Percentiles rank a stretch among this genome's conserved stretches.
Evolutionary conservation across 2,329 filamentous ascomycete species (phyloP).

Genomic region (Ophiocordyceps robertsii): DNA sequence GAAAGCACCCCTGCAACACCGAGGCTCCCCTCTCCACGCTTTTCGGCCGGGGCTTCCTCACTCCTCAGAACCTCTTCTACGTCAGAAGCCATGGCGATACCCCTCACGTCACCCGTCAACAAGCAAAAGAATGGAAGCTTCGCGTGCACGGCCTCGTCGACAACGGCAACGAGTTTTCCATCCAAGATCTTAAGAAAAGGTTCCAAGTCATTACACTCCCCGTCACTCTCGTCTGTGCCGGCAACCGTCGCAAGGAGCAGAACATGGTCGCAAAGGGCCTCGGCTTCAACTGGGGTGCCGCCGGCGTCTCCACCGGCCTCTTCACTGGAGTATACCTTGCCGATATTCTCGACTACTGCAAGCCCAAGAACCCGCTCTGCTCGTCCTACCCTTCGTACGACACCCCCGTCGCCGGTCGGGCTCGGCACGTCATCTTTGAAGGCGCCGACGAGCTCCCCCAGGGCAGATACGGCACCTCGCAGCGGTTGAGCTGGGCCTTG

Average conservation of each 20-base stretch:
- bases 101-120: background rate
- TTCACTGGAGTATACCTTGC: too few relatives aligned
- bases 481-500: constrained; percentile 29
- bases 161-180: constrained; percentile 15
- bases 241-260: constrained; percentile 36
- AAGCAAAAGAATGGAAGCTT: background rate
- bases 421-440: constrained; percentile 35
- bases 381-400: constrained; percentile 21
- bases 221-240: constrained; percentile 32
- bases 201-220: constrained; percentile 34
- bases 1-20: constrained; percentile 38
- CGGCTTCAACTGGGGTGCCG: constrained; percentile 33
- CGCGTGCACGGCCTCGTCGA: background rate
- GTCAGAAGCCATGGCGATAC: constrained; percentile 35
- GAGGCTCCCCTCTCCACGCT: constrained; percentile 28
- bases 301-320: constrained; percentile 18
- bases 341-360: background rate
- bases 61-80: constrained; percentile 36
- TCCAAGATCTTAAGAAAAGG: constrained; percentile 25
- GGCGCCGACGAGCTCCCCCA: constrained; percentile 32
- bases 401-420: constrained; percentile 33
- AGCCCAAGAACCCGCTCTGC: background rate
- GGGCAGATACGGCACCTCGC: constrained; percentile 32
- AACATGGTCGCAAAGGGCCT: constrained; percentile 34
- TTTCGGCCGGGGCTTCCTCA: constrained; percentile 33